Conservation (phyloP, 73 alveolate genomes). For the Paramecium sexaurelia region DNA sequence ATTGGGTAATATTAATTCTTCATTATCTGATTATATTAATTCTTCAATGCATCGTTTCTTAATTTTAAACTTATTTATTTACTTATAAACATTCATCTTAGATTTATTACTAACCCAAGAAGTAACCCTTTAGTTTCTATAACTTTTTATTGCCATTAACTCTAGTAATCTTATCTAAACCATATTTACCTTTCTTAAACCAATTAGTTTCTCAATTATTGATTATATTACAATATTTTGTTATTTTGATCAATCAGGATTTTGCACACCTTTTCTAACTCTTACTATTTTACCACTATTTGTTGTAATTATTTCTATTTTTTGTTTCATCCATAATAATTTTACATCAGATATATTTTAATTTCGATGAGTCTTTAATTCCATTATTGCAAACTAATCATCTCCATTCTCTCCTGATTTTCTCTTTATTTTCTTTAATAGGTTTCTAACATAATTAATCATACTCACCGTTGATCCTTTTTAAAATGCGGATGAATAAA, state of each 20-base stretch:
- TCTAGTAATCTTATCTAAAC: neutral
- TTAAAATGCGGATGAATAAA: conserved; percentile 51
- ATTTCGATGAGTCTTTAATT: conserved; percentile 29
- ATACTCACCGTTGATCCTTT: conserved; percentile 18
- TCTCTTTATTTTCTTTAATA: conserved; percentile 21
- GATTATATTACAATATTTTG: neutral
- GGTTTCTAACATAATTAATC: neutral
- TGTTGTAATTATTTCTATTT: neutral
- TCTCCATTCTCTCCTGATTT: conserved; percentile 37
- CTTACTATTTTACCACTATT: neutral
- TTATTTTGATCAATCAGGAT: conserved; percentile 23
- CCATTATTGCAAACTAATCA: neutral
- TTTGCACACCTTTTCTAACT: conserved; percentile 35
- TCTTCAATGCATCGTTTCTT: neutral
- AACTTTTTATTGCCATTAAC: neutral
- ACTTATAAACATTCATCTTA: neutral
- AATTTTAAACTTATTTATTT: neutral
- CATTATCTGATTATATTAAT: neutral
- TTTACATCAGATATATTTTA: neutral
- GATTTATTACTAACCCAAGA: neutral
- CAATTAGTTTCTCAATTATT: conserved; percentile 13
- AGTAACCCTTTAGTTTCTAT: neutral
- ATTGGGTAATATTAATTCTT: neutral
- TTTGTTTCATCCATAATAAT: neutral
- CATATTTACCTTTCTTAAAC: neutral